Conservation (phyloP, 2,329 filamentous ascomycete species). For the Calonectria fujianensis region DNA sequence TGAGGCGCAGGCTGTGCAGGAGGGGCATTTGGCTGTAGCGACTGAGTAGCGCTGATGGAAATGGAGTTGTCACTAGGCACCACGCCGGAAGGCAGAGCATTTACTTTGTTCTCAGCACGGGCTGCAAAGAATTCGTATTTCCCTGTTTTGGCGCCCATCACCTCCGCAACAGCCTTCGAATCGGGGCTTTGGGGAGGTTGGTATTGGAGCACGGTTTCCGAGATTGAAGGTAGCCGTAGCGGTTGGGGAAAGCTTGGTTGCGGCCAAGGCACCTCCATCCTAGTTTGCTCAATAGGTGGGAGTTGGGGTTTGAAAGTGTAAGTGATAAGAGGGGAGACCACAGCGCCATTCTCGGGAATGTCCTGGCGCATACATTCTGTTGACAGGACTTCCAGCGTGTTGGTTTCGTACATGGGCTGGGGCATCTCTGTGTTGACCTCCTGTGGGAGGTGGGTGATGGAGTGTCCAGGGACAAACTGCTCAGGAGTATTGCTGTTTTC, state of each 20-base stretch:
- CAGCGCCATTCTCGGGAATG: neutral
- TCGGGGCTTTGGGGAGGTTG: conserved; percentile 3
- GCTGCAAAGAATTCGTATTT: conserved; percentile 64
- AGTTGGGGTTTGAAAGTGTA: conserved; percentile 28
- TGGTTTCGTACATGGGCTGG: conserved; percentile 2
- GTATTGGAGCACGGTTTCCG: conserved; percentile 41
- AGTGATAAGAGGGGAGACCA: neutral
- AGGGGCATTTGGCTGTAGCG: neutral
- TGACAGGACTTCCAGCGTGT: neutral
- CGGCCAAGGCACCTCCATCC: conserved; percentile 21
- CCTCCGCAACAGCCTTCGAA: conserved; percentile 48
- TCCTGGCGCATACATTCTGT: conserved; percentile 3
- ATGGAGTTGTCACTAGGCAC: conserved; percentile 12
- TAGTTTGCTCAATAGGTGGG: conserved; percentile 32
- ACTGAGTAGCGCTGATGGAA: neutral
- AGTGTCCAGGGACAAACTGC: neutral
- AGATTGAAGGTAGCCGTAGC: conserved; percentile 47
- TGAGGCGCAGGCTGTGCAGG: neutral
- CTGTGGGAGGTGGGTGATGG: neutral
- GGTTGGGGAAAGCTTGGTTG: conserved; percentile 7
- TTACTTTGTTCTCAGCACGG: conserved; percentile 60
- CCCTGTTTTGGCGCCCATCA: conserved; percentile 60
- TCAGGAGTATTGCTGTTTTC: neutral
- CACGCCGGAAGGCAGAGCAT: conserved; percentile 33
- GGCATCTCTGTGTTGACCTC: neutral